These are phyloP conservation scores for Coemansia sp. DNA, from an alignment of 192 early-diverging fungal genomes.

Conservation along the genomic window DNA sequence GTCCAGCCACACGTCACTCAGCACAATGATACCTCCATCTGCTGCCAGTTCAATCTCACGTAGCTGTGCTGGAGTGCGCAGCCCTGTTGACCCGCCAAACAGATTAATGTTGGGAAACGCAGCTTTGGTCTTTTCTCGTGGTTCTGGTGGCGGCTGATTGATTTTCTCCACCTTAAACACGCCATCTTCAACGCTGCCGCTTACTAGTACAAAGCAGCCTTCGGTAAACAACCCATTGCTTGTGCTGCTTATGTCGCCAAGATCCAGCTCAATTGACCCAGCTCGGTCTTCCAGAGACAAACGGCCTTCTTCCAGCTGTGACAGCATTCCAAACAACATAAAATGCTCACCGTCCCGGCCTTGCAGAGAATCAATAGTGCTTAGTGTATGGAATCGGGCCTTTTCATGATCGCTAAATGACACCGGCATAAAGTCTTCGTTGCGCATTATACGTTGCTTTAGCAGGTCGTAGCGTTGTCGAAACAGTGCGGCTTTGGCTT, in stretches of 20 bases:
- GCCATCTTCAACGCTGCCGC: conserved; percentile 74
- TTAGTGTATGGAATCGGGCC: conserved; percentile 45
- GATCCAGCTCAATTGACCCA: conserved; percentile 71
- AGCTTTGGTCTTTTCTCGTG: conserved; percentile 31
- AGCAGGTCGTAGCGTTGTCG: conserved; percentile 78
- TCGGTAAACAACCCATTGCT: conserved; percentile 76
- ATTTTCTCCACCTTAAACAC: conserved; percentile 69
- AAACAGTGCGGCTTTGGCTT: conserved; percentile 64
- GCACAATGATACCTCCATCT: conserved; percentile 67
- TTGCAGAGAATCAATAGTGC: conserved; percentile 75
- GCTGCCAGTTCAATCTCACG: conserved; percentile 56
- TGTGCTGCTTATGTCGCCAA: conserved; percentile 54
- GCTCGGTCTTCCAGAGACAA: conserved; percentile 83
- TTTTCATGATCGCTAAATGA: conserved; percentile 55
- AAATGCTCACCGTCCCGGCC: conserved; percentile 65
- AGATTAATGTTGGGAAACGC: conserved; percentile 44
- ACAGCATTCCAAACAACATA: conserved; percentile 85
- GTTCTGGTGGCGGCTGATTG: conserved; percentile 75
- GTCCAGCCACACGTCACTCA: conserved; percentile 89
- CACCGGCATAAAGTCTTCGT: conserved; percentile 72
- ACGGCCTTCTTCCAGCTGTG: conserved; percentile 75
- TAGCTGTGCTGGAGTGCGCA: conserved; percentile 47
- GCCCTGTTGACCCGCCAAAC: conserved; percentile 43
- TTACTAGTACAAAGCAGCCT: conserved; percentile 80
- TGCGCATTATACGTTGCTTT: conserved; percentile 74